Base-by-base conservation (phyloP, 2,329 filamentous ascomycete species). In the Xylaria sp. region DNA sequence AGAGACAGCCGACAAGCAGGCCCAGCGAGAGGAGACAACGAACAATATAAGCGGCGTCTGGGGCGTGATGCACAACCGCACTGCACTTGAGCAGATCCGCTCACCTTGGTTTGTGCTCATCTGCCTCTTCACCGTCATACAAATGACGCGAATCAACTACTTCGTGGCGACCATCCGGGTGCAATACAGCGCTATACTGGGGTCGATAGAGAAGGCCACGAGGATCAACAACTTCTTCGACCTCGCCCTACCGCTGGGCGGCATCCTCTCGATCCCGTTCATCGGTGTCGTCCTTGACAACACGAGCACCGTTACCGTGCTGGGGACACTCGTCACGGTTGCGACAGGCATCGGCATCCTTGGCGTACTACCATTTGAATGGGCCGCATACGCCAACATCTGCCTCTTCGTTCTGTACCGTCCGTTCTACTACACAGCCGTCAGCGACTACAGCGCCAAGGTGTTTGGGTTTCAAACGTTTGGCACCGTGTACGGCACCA, bases 381-480 rank as follows among this genome's bases (percentile, higher is more conserved):
- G 89, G 86, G 89, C 90, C 1, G 92, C 90, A 0, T 96, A 97
- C 73, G 83, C 85, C 15, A 94, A 94, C 72, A 83, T 97, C 60
- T 81, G 84, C 51, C 85, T 97, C 10, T 97, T 97, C 75, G 92
- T 96, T 11, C 79, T 97, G 25, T 94, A 96, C 75, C 88, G 94
- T 0, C 94, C 94, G 0, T 89, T 97, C 33, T 97, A 97, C 80
- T 97, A 97, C 81, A 96, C 93, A 0, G 89, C 93, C 7, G 92
- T 97, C 65, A 95, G 91, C 65, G 94, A 97, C 80, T 97, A 96
- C 78, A 87, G 89, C 22, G 93, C 93, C 67, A 97, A 97, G 80
- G 93, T 97, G 39, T 97, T 97, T 77, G 94, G 94, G 17, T 97
- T 97, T 80, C 86, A 89, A 67, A 97, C 93, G 0, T 97, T 97